These are phyloP conservation scores for Vaccinium myrtillus DNA, from an alignment of 148 eudicot species.

Conservation along the genomic window DNA sequence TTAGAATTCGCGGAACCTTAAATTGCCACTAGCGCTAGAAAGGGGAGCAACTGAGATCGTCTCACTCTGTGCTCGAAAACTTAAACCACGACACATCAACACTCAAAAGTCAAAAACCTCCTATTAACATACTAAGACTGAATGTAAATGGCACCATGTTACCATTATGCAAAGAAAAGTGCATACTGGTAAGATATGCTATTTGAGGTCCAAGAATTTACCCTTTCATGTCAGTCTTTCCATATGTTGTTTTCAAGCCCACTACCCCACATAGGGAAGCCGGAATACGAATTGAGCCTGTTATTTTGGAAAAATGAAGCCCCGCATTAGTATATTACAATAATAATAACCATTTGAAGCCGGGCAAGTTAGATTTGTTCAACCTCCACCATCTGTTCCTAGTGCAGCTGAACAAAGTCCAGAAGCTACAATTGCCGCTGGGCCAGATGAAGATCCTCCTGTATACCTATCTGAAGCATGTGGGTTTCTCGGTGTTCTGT, in stretches of 20 bases:
- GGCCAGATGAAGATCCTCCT: constrained; percentile 99
- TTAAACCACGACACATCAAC: background rate
- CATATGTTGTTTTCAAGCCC: constrained; percentile 88
- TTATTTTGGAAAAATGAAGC: constrained; percentile 25
- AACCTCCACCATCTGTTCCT: constrained; percentile 99
- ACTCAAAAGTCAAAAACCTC: too few species aligned
- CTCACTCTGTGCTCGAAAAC: background rate
- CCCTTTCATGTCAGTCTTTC: constrained; percentile 86
- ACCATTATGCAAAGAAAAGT: background rate
- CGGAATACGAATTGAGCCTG: constrained; percentile 97
- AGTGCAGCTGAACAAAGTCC: constrained; percentile 94
- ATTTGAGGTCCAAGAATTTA: constrained; percentile 18
- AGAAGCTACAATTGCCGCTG: constrained; percentile 94
- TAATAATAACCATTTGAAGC: background rate
- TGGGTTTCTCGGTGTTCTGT: constrained; percentile 92
- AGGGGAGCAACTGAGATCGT: background rate
- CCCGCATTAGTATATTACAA: background rate
- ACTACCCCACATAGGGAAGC: constrained; percentile 96
- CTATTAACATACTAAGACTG: background rate
- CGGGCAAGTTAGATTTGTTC: constrained; percentile 18
- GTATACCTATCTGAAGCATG: constrained; percentile 86
- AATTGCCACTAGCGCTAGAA: too few species aligned
- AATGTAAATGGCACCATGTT: background rate
- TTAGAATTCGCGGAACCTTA: too few species aligned
- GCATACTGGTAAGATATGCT: background rate